Percentiles rank a stretch among this genome's conserved stretches.
Evolutionary conservation across 2,329 filamentous ascomycete species (phyloP).

Genomic region (Microdochium paspali): DNA sequence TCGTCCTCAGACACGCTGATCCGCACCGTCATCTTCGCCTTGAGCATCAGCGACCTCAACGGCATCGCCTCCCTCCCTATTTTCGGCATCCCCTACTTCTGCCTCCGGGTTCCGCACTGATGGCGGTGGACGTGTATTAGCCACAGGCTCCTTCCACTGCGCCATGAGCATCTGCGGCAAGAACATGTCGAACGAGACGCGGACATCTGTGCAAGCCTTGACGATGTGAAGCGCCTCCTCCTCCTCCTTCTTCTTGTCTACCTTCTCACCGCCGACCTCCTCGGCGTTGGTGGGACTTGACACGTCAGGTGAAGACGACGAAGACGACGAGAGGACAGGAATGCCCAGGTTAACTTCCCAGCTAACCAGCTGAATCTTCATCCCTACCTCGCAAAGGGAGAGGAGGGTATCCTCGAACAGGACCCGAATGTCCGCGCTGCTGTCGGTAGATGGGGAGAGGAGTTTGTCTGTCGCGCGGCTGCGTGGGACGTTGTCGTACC

Average conservation of each 20-base stretch:
- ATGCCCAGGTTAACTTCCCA: constrained; percentile 49
- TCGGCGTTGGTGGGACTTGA: too few species aligned
- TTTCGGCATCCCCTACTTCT: background rate
- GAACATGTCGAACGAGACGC: constrained; percentile 54
- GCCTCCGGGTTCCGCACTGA: constrained; percentile 26
- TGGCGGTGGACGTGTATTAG: constrained; percentile 32
- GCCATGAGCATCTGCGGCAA: constrained; percentile 63
- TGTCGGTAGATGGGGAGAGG: constrained; percentile 12
- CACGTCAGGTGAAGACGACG: too few species aligned
- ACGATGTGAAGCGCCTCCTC: constrained; percentile 44
- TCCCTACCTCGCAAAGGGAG: constrained; percentile 48
- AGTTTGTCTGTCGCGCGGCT: constrained; percentile 7
- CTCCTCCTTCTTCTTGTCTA: too few species aligned
- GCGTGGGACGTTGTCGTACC: constrained; percentile 30
- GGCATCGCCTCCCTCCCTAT: background rate
- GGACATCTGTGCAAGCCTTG: constrained; percentile 43
- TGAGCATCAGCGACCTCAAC: background rate
- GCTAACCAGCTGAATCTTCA: constrained; percentile 49
- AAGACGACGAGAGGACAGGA: too few species aligned
- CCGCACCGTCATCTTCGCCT: background rate
- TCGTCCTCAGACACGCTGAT: too few species aligned
- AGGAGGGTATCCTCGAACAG: constrained; percentile 55
- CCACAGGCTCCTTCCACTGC: constrained; percentile 49
- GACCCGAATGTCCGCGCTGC: constrained; percentile 31
- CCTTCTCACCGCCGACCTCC: too few species aligned